A percentile compares a stretch with the other conserved stretches of the same genome.
These are phyloP conservation scores for Aphanoascus verrucosus DNA, from an alignment of 2,329 filamentous ascomycete species.

Conservation along the genomic window DNA sequence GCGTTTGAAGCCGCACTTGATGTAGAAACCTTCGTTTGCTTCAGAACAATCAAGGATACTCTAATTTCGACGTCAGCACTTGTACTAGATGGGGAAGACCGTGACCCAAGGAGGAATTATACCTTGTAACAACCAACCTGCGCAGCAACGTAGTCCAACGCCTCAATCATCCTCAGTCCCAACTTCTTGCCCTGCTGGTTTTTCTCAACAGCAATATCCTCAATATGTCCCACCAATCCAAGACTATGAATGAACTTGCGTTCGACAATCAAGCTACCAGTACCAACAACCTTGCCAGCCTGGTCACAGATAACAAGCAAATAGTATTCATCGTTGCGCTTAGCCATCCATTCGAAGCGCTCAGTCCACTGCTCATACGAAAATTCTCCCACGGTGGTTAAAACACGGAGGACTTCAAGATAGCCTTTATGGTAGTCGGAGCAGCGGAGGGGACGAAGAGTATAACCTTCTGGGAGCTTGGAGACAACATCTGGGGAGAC, in stretches of 20 bases:
- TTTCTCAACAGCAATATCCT: constrained; percentile 91
- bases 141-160: constrained; percentile 77
- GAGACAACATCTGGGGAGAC: constrained; percentile 65
- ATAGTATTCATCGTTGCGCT: constrained; percentile 68
- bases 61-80: constrained; percentile 35
- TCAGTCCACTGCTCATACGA: constrained; percentile 61
- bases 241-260: constrained; percentile 54
- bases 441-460: constrained; percentile 65
- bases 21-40: constrained; percentile 91
- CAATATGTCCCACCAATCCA: constrained; percentile 74
- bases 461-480: constrained; percentile 69
- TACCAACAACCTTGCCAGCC: constrained; percentile 65
- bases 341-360: constrained; percentile 71
- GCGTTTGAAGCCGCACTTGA: constrained; percentile 91
- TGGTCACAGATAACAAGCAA: constrained; percentile 74
- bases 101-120: constrained; percentile 14
- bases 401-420: constrained; percentile 78
- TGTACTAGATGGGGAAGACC: neutral
- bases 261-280: constrained; percentile 82
- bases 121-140: constrained; percentile 88
- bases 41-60: constrained; percentile 94
- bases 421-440: constrained; percentile 73
- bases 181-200: constrained; percentile 97
- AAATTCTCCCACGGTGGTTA: constrained; percentile 89
- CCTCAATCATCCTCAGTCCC: constrained; percentile 83